Percentiles rank a stretch among this genome's conserved stretches.
Evolutionary conservation across 73 alveolate genomes (phyloP).

Genomic region (Paramecium pentaurelia): DNA sequence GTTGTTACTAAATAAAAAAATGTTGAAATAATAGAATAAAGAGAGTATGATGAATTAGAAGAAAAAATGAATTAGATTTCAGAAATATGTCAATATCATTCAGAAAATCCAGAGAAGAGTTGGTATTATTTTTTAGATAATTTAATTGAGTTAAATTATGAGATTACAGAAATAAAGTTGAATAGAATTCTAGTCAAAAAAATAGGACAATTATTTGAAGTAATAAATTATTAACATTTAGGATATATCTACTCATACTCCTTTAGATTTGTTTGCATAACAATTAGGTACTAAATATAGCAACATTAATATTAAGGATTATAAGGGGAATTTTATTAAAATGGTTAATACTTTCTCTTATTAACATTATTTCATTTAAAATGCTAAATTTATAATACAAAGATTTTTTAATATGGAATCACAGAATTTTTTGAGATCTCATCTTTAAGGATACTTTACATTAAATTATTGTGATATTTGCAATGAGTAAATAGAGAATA

Average conservation of each 20-base stretch:
- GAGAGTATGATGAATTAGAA: not conserved
- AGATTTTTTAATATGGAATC: not conserved
- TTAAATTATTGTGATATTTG: slow-evolving; percentile 23
- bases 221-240: not conserved
- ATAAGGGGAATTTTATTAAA: not conserved
- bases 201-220: slow-evolving; percentile 29
- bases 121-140: slow-evolving; percentile 23
- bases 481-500: not conserved
- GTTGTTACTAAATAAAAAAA: not conserved
- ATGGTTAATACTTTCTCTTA: not conserved
- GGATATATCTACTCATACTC: not conserved
- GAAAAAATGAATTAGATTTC: not conserved
- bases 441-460: not conserved
- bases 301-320: not conserved
- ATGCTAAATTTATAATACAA: not conserved
- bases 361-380: not conserved
- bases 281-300: not conserved
- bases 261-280: slow-evolving; percentile 10
- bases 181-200: not conserved
- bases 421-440: not conserved
- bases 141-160: not conserved
- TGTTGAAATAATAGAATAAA: not conserved
- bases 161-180: not conserved
- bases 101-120: not conserved
- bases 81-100: not conserved